Percentiles rank a stretch among this genome's conserved stretches.
Conservation (phyloP, 1,284 basidiomycete genomes). For the Ganoderma leucocontextum region DNA sequence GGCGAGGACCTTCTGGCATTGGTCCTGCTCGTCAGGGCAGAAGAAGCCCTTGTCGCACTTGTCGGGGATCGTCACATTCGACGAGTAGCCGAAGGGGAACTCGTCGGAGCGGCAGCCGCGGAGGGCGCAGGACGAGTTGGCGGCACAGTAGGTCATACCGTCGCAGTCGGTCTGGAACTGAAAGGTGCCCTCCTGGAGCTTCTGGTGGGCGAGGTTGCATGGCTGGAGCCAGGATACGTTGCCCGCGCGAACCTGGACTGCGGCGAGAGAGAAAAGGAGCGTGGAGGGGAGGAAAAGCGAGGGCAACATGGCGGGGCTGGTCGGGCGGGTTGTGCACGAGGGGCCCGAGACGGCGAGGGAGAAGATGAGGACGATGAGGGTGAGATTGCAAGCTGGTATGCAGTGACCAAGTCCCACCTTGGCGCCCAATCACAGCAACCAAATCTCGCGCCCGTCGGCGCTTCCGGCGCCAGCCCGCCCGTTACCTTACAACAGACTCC, state of each 20-base stretch:
- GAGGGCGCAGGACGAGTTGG: constrained; percentile 62
- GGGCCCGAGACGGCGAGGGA: background rate
- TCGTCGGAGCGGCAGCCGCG: constrained; percentile 82
- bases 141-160: constrained; percentile 70
- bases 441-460: background rate
- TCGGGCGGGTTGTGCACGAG: background rate
- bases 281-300: constrained; percentile 48
- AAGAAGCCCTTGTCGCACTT: constrained; percentile 71
- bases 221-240: constrained; percentile 51
- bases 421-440: constrained; percentile 12
- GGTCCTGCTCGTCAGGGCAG: constrained; percentile 87
- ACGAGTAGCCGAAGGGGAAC: constrained; percentile 74
- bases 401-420: background rate
- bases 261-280: constrained; percentile 47
- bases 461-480: too few species aligned
- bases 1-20: constrained; percentile 67
- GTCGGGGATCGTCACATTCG: constrained; percentile 57
- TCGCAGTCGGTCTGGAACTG: constrained; percentile 84
- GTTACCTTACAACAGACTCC: too few species aligned
- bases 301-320: constrained; percentile 24
- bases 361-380: background rate
- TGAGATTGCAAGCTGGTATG: background rate
- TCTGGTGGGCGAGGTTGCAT: constrained; percentile 65
- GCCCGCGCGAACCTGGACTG: constrained; percentile 51
- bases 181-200: constrained; percentile 77